These are phyloP conservation scores for Aspergillus affinis DNA, from an alignment of 495 filamentous ascomycete species.

Conservation along the genomic window DNA sequence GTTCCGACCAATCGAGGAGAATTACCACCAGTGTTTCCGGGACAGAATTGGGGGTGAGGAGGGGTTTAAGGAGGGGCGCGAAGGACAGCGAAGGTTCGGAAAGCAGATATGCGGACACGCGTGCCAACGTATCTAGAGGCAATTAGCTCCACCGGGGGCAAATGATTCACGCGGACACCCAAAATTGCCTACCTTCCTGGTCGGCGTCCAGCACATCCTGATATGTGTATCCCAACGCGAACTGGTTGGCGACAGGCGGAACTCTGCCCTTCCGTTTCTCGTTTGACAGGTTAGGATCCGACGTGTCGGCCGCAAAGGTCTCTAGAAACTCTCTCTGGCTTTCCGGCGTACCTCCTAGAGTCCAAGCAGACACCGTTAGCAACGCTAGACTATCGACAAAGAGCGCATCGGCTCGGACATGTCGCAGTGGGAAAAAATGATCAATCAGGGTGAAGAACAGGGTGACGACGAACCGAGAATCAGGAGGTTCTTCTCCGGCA, in stretches of 20 bases:
- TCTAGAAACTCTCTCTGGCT: slow-evolving; percentile 90
- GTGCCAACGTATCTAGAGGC: slow-evolving; percentile 76
- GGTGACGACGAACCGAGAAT: slow-evolving; percentile 69
- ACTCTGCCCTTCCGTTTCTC: slow-evolving; percentile 61
- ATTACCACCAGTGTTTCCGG: slow-evolving; percentile 86
- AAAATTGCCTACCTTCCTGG: slow-evolving; percentile 67
- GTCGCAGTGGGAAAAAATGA: not conserved
- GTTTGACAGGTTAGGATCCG: slow-evolving; percentile 50
- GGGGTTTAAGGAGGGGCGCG: slow-evolving; percentile 77
- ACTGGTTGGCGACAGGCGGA: slow-evolving; percentile 87
- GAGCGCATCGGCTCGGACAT: not conserved
- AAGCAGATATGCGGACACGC: slow-evolving; percentile 87
- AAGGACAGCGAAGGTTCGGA: slow-evolving; percentile 80
- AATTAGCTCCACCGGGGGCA: slow-evolving; percentile 1
- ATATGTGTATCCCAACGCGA: slow-evolving; percentile 93
- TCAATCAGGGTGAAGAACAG: not conserved
- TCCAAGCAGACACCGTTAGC: not conserved
- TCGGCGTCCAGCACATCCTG: slow-evolving; percentile 93
- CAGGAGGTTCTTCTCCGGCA: slow-evolving; percentile 90
- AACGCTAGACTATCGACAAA: not conserved
- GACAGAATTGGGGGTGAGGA: slow-evolving; percentile 81
- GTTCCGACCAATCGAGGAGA: slow-evolving; percentile 87
- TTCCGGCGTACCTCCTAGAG: slow-evolving; percentile 77
- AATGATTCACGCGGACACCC: not conserved
- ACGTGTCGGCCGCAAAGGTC: slow-evolving; percentile 65